A percentile compares a stretch with the other conserved stretches of the same genome.
phyloP scores from a whole-genome alignment of 257 asterid species.

The Mentha longifolia region DNA sequence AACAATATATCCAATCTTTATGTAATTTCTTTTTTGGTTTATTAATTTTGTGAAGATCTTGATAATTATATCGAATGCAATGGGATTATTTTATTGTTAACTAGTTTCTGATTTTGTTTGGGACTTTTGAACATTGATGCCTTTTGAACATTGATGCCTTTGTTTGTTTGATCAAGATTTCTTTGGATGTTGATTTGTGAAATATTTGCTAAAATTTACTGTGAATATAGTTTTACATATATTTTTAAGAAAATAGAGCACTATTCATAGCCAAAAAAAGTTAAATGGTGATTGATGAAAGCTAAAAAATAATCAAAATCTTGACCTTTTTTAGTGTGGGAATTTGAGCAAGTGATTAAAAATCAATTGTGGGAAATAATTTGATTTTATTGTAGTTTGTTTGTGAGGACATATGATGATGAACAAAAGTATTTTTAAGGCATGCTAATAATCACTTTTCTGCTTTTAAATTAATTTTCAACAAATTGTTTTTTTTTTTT shows the following conservation, averaged over 20 bases:
- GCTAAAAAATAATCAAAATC: not conserved
- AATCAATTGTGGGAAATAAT: not conserved
- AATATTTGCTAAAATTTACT: not conserved
- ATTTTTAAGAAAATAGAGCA: not conserved
- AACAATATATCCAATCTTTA: not conserved
- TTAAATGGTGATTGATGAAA: not conserved
- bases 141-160: too few relatives aligned
- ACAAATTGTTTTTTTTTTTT: not conserved
- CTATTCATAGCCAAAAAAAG: not conserved
- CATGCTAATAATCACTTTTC: not conserved
- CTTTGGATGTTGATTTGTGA: slow-evolving; percentile 7
- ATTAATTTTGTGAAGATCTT: not conserved
- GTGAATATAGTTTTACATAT: too few relatives aligned
- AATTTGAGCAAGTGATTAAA: not conserved
- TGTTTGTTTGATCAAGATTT: not conserved
- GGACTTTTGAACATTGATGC: not conserved
- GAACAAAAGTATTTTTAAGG: not conserved
- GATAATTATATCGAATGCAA: not conserved
- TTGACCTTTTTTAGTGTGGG: too few relatives aligned
- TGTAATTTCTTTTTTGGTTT: not conserved
- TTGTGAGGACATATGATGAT: slow-evolving; percentile 22
- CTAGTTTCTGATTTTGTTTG: not conserved
- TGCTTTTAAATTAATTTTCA: not conserved
- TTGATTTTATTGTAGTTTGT: too few relatives aligned
- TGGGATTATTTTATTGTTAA: not conserved